Conservation (phyloP, 352 stramenopile genomes). For the Aphanomyces invadans region DNA sequence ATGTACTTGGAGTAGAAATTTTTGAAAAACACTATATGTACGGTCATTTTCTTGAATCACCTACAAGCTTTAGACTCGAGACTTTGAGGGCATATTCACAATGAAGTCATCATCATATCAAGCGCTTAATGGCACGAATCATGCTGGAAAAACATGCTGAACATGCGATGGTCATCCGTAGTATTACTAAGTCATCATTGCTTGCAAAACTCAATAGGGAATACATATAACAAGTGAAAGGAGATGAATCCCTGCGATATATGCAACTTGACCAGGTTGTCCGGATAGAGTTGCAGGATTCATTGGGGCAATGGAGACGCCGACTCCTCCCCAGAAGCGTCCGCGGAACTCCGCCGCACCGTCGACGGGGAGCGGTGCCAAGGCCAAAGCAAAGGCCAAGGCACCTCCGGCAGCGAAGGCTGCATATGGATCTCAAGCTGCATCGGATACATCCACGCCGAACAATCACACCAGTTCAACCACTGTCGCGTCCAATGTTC, state of each 20-base stretch:
- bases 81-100: too few species aligned
- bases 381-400: slow-evolving; percentile 7
- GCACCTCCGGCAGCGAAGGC: neutral
- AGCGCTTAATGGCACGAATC: too few species aligned
- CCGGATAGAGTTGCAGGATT: slow-evolving; percentile 4
- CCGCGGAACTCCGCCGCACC: neutral
- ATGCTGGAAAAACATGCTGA: too few species aligned
- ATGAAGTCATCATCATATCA: too few species aligned
- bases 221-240: neutral
- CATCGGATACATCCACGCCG: neutral
- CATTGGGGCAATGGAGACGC: slow-evolving; percentile 24
- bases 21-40: too few species aligned
- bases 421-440: neutral
- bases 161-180: too few species aligned
- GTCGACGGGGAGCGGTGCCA: neutral
- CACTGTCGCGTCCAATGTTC: neutral
- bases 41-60: too few species aligned
- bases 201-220: neutral
- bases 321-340: slow-evolving; percentile 22
- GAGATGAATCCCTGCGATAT: neutral
- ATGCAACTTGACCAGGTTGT: neutral
- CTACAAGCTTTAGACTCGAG: too few species aligned
- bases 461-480: neutral
- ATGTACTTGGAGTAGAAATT: too few species aligned
- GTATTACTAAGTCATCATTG: too few species aligned